Evolutionary conservation across 2,329 filamentous ascomycete genomes (phyloP), one percentile per base, ranked within the genome.

Genomic region (Colletotrichum higginsianum): DNA sequence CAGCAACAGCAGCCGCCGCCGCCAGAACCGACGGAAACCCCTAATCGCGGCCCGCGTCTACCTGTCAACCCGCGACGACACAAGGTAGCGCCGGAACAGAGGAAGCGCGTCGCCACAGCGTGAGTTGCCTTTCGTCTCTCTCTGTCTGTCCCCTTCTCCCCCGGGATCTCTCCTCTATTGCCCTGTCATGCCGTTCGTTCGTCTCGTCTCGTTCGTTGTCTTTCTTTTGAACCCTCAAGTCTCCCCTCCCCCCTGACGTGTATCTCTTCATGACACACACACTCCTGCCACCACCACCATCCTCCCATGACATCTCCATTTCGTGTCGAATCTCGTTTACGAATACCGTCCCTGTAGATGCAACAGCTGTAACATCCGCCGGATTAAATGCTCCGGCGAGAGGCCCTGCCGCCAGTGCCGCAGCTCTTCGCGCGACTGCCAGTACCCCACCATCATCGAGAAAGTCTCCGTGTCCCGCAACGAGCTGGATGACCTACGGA

Each of bases 361-460:
- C 80, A 88, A 88, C 75, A 83, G 79, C 76, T 88, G 86, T 79
- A 88, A 88, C 78, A 76, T 87, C 56, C 84, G 86, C 55, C 83
- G 86, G 68, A 84, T 87, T 76, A 87, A 86, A 74, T 88, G 86
- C 77, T 87, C 85, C 15, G 86, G 86, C 56, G 82, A 86, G 4
- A 78, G 75, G n/a, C 86, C 86, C 0, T 88, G 86, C 75, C 76
- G 77, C 50, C 84, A 86, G 73, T 88, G 86, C 75, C 75, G 76
- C 30, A 79, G 79, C 46, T 78, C 83, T 40, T 80, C 82, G 42
- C 81, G 86, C 67, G 82, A 85, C 12, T 88, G 86, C 76, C 74
- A 83, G 61, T 88, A 88, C 75, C 86, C 86, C 21, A 76, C 77
- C n/a, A 72, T 79, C 5, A 75, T 84, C 47, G 83, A 86, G 73